Conservation (phyloP, 2,329 filamentous ascomycete genomes). For the Neurospora crassa region DNA sequence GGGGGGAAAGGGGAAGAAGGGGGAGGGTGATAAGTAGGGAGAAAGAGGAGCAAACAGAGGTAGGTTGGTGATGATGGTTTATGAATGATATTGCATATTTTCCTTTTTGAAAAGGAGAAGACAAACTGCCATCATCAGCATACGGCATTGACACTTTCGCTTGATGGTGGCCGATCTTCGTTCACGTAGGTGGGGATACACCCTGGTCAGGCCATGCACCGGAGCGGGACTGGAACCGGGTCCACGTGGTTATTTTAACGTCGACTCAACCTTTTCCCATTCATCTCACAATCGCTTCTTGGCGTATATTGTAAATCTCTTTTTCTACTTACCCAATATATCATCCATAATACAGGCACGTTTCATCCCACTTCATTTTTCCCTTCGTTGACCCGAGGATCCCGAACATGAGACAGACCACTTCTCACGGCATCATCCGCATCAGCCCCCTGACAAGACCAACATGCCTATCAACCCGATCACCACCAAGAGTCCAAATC, state of each 20-base stretch:
- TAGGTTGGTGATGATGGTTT: neutral
- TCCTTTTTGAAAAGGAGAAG: neutral
- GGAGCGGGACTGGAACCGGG: neutral
- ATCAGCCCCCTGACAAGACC: neutral
- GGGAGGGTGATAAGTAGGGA: neutral
- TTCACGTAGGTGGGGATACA: neutral
- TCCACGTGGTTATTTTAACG: neutral
- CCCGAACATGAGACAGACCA: neutral
- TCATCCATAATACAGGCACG: no score
- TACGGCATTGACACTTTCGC: neutral
- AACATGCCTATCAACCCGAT: neutral
- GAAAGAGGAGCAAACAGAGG: neutral
- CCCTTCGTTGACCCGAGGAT: no score
- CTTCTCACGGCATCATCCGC: accelerated
- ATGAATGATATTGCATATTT: neutral
- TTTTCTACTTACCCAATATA: no score
- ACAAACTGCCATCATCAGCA: neutral
- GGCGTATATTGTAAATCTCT: no score
- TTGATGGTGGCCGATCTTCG: neutral
- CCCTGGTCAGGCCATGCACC: neutral
- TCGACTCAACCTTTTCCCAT: neutral
- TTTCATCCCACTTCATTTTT: no score
- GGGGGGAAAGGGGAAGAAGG: slow-evolving; percentile 7
- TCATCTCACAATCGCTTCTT: no score
- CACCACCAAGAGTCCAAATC: neutral